Evolutionary conservation across 169 alveolate species (phyloP).

Genomic region (Plasmodium vivax): DNA sequence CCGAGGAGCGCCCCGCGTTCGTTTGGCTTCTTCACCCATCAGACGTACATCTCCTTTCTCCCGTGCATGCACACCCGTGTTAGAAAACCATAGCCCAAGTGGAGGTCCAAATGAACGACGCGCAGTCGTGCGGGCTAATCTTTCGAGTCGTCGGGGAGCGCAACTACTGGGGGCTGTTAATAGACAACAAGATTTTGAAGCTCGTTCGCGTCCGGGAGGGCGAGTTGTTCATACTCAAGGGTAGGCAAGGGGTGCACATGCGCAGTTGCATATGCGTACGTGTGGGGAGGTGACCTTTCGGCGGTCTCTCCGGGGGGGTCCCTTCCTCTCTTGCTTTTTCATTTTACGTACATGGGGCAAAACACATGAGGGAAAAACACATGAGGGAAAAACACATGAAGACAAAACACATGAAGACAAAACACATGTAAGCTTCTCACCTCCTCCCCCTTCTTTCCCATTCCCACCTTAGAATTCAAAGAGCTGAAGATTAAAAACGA

Average conservation of each 20-base stretch:
- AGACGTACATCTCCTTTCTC: neutral
- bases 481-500: conserved; percentile 30
- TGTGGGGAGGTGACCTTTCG: neutral
- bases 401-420: neutral
- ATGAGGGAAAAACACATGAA: neutral
- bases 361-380: too few relatives aligned
- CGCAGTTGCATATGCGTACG: neutral
- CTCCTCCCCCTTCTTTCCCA: neutral
- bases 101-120: conserved; percentile 72
- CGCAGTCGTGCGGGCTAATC: conserved; percentile 59
- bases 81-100: conserved; percentile 71
- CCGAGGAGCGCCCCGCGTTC: neutral
- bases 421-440: neutral
- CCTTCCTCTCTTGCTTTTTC: neutral
- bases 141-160: conserved; percentile 65
- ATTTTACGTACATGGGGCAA: neutral
- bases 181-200: conserved; percentile 49
- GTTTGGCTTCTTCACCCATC: neutral
- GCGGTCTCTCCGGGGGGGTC: neutral
- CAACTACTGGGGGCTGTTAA: conserved; percentile 56
- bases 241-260: neutral
- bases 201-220: conserved; percentile 45
- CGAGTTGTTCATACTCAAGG: conserved; percentile 38
- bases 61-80: neutral
- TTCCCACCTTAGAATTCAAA: conserved; percentile 12